Evolutionary conservation across 1,284 basidiomycete species (phyloP).

Genomic region (Ustilago tritici): DNA sequence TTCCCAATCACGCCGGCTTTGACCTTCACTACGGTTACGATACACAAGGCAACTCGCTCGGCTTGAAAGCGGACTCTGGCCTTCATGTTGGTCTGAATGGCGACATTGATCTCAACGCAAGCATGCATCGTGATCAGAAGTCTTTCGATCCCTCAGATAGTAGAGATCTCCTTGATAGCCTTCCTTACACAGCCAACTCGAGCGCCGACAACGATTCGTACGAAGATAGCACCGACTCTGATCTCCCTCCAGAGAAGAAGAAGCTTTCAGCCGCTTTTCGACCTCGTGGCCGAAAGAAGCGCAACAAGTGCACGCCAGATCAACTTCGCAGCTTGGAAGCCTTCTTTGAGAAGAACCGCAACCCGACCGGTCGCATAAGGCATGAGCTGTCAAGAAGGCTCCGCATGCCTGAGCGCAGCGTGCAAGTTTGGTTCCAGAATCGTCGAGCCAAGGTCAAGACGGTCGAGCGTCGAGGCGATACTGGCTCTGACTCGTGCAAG

Average conservation of each 20-base stretch:
- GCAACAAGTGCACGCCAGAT: constrained; percentile 61
- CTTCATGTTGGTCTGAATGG: constrained; percentile 29
- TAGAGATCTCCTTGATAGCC: constrained; percentile 34
- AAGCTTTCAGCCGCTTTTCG: constrained; percentile 49
- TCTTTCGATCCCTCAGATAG: constrained; percentile 21
- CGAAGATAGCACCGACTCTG: constrained; percentile 50
- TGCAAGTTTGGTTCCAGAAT: constrained; percentile 64
- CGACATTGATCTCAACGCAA: constrained; percentile 23
- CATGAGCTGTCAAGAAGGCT: constrained; percentile 52
- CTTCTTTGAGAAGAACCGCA: constrained; percentile 60
- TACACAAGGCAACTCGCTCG: constrained; percentile 25
- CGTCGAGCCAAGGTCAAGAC: constrained; percentile 56
- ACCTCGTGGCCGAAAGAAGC: constrained; percentile 52
- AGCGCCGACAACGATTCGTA: constrained; percentile 42
- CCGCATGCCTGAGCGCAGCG: constrained; percentile 60
- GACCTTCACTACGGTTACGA: constrained; percentile 31
- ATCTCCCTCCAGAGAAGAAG: constrained; percentile 42
- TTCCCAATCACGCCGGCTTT: constrained; percentile 16
- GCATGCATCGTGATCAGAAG: constrained; percentile 14
- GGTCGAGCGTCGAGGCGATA: constrained; percentile 38
- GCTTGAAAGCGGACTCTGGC: constrained; percentile 26
- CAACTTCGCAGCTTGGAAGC: constrained; percentile 55
- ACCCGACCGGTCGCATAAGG: constrained; percentile 55
- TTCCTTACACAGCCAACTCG: constrained; percentile 29
- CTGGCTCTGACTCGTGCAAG: constrained; percentile 15